phyloP scores from a whole-genome alignment of 805 yeast genomes.

The Tetrapisispora taiwanensis region DNA sequence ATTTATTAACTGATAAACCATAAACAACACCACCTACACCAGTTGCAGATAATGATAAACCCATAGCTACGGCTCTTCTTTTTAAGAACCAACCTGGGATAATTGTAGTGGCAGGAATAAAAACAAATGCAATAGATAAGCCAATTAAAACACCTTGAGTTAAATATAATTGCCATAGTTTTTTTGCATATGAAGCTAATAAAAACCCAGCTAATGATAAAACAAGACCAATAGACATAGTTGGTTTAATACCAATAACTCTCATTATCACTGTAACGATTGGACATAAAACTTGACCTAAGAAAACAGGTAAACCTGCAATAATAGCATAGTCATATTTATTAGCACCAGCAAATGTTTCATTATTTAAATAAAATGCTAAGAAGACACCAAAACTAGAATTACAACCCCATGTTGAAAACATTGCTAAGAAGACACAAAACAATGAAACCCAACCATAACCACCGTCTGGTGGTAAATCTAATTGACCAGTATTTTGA shows the following conservation, averaged over 20 bases:
- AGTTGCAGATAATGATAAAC: conserved; percentile 40
- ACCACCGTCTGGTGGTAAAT: conserved; percentile 53
- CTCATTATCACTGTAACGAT: conserved; percentile 38
- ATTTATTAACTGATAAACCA: conserved; percentile 33
- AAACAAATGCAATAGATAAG: conserved; percentile 39
- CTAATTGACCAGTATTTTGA: conserved; percentile 26
- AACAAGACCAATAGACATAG: conserved; percentile 40
- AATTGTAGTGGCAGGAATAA: conserved; percentile 48
- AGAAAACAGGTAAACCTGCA: conserved; percentile 52
- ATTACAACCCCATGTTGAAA: conserved; percentile 67
- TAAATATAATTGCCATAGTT: conserved; percentile 54
- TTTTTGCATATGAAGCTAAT: conserved; percentile 49
- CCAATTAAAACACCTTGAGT: conserved; percentile 63
- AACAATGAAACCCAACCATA: conserved; percentile 56
- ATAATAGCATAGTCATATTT: conserved; percentile 53
- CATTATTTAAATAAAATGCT: conserved; percentile 42
- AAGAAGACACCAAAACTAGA: conserved; percentile 54
- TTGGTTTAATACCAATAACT: conserved; percentile 39
- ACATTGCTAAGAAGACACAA: conserved; percentile 41
- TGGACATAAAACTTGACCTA: conserved; percentile 55
- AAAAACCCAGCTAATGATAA: conserved; percentile 46
- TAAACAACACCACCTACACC: conserved; percentile 44
- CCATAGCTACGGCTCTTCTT: conserved; percentile 47
- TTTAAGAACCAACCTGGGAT: conserved; percentile 65
- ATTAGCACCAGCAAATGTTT: conserved; percentile 44